Base-by-base conservation (phyloP, 371 early-diverging fungal genomes). In the Mucor lusitanicus region DNA sequence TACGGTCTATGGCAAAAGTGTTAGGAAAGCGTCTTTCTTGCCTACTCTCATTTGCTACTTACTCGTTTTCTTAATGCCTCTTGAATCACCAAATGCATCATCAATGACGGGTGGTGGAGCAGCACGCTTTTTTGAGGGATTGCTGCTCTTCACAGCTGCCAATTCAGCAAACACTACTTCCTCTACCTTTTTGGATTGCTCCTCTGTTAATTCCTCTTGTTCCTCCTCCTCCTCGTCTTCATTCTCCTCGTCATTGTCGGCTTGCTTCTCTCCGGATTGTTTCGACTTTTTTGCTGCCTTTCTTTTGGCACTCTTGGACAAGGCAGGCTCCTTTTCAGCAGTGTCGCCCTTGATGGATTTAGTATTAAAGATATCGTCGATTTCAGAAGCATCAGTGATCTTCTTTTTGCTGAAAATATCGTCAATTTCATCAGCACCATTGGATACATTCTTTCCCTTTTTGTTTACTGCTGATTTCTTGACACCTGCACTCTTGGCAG, bases 141-240 rank as follows among this genome's bases (percentile, higher is more conserved):
- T 66, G 6, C 59, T 55, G n/a, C 59, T 74, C 59, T 83, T 83
- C 46, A 67, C 77, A 68, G 83, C 81, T 33, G 81, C 76, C 39
- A 83, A 59, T 61, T 83, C 81, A 25, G 81, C 79, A 69, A 83
- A 83, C 1, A 83, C 76, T 25, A 83, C 76, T 30, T 83, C 79
- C 35, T 83, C 70, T 1, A 80, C 81, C 37, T 73, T 72, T 12
- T 65, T 59, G 1, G 13, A 57, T 3, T 73, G 64, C 5, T 65
- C 54, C 23, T 74, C 73, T 25, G 54, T 64, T 13, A 65, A 61
- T 59, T 68, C 60, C 33, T 69, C 69, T 21, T 69, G 61, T 56
- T 70, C 63, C 3, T 70, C 66, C 15, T 68, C 56, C 9, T 68
- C 66, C 15, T 66, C 53, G 8, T 69, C 56, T 15, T 72, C 71